Percentiles rank a stretch among this genome's conserved stretches.
phyloP scores from a whole-genome alignment of 768 basidiomycete species.

The Neoboletus brunneissimus region DNA sequence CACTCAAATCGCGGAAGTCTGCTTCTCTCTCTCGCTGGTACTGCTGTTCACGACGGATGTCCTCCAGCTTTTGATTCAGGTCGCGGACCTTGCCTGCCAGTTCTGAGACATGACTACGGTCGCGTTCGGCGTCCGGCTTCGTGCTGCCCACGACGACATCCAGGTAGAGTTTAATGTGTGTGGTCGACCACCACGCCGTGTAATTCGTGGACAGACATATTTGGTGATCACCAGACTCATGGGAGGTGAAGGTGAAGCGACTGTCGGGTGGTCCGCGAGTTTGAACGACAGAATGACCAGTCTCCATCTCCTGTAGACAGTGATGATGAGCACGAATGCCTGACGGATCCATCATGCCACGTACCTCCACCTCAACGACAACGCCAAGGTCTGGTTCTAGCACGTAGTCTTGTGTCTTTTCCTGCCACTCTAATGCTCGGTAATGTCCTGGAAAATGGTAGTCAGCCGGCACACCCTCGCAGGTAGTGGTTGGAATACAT shows the following conservation, averaged over 20 bases:
- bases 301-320: constrained; percentile 72
- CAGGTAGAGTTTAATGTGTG: constrained; percentile 92
- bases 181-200: constrained; percentile 80
- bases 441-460: constrained; percentile 70
- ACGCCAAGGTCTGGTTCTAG: constrained; percentile 81
- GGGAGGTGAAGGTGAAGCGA: constrained; percentile 96
- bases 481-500: constrained; percentile 15
- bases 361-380: constrained; percentile 84
- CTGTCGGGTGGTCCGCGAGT: constrained; percentile 90
- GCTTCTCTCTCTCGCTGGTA: constrained; percentile 96
- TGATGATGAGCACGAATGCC: not conserved
- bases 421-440: constrained; percentile 88
- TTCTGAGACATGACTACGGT: constrained; percentile 81
- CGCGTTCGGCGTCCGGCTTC: constrained; percentile 82
- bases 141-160: constrained; percentile 90
- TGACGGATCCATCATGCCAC: constrained; percentile 25
- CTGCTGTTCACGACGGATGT: constrained; percentile 92
- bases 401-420: constrained; percentile 61
- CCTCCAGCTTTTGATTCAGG: constrained; percentile 89
- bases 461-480: not conserved
- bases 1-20: constrained; percentile 85
- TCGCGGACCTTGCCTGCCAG: constrained; percentile 84
- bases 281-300: constrained; percentile 76
- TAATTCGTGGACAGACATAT: constrained; percentile 95
- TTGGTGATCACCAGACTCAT: constrained; percentile 94